phyloP scores from a whole-genome alignment of 306 rosid genomes.

The Vigna mungo region DNA sequence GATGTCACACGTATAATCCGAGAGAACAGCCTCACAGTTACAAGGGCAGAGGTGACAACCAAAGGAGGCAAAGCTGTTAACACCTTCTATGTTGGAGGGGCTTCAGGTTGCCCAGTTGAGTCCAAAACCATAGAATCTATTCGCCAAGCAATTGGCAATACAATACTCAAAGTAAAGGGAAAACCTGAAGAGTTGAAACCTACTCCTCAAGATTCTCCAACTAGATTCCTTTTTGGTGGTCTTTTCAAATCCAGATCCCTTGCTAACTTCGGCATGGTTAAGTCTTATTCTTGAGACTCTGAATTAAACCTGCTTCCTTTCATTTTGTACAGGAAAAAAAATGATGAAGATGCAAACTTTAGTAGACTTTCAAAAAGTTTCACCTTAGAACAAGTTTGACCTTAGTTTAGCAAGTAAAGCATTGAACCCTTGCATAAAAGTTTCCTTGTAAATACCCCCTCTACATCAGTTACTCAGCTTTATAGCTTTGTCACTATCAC shows the following conservation, averaged over 20 bases:
- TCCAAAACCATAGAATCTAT: constrained; percentile 84
- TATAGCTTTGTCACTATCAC: background rate
- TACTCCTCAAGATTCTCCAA: constrained; percentile 76
- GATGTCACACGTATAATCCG: constrained; percentile 91
- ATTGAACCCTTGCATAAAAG: background rate
- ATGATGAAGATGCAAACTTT: constrained; percentile 36
- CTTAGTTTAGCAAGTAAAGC: background rate
- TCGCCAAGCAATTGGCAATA: constrained; percentile 79
- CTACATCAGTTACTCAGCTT: background rate
- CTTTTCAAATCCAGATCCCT: constrained; percentile 93
- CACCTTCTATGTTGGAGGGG: constrained; percentile 85
- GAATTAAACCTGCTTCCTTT: constrained; percentile 2
- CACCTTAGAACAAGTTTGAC: background rate
- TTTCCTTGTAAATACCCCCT: background rate
- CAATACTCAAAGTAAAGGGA: constrained; percentile 92
- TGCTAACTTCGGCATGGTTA: constrained; percentile 80
- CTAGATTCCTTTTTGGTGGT: constrained; percentile 86
- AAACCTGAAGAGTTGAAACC: constrained; percentile 64
- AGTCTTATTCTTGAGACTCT: constrained; percentile 66
- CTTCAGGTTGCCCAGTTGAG: constrained; percentile 83
- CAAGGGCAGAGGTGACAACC: constrained; percentile 90
- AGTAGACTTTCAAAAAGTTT: constrained; percentile 1
- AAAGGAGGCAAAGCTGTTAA: constrained; percentile 93
- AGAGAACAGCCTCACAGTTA: constrained; percentile 92
- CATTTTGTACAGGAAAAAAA: constrained; percentile 51